phyloP scores from a whole-genome alignment of 257 asterid genomes.

The Rauvolfia tetraphylla region DNA sequence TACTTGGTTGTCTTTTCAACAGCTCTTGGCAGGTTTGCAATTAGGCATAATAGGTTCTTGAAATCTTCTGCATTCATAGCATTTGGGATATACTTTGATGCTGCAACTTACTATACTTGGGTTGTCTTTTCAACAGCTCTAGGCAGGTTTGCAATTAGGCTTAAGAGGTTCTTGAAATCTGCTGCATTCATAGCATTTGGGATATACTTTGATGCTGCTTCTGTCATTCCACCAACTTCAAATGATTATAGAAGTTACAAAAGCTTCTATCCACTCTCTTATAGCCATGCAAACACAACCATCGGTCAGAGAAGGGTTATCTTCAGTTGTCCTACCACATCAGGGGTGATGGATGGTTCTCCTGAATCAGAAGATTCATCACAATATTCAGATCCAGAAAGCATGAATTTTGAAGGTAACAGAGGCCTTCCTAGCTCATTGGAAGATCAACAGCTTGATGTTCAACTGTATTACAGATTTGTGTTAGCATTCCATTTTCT shows the following conservation, averaged over 20 bases:
- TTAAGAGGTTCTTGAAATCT: not conserved
- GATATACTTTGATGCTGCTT: not conserved
- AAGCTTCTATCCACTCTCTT: not conserved
- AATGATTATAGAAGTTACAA: not conserved
- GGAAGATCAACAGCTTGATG: conserved; percentile 55
- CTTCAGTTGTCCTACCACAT: conserved; percentile 65
- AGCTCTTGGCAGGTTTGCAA: not conserved
- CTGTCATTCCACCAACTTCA: not conserved
- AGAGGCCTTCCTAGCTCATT: conserved; percentile 55
- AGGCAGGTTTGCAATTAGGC: not conserved
- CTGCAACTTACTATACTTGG: too few species aligned
- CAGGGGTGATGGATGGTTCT: conserved; percentile 80
- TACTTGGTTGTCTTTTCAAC: not conserved
- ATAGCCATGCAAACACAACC: not conserved
- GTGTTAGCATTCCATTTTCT: conserved; percentile 66
- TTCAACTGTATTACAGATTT: conserved; percentile 60
- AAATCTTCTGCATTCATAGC: not conserved
- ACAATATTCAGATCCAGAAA: conserved; percentile 77
- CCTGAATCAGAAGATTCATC: conserved; percentile 82
- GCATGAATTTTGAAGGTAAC: conserved; percentile 43
- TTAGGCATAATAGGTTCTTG: not conserved
- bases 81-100: not conserved
- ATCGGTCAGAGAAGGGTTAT: not conserved
- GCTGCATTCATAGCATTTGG: not conserved
- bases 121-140: too few species aligned